Base-by-base conservation (phyloP, 176 grass and related monocot species). In the Oryza coarctata region DNA sequence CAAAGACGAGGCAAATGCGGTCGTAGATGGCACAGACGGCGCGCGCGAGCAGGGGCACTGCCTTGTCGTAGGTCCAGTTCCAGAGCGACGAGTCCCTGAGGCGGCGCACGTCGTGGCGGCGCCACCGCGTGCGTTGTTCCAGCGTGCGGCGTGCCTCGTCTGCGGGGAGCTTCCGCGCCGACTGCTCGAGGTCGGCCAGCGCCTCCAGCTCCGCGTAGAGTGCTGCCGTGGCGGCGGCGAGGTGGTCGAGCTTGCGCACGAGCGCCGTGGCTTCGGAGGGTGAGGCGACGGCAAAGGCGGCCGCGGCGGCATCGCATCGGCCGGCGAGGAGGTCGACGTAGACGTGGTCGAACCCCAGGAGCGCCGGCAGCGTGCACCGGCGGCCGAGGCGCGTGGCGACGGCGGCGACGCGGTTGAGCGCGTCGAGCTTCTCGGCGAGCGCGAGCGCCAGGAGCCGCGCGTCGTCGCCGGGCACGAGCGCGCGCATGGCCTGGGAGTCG, bases 401-500 rank as follows among this genome's bases (percentile, higher is more conserved):
- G 20, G 87, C 80, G 35, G 97, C 93, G 75, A 93, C 85, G 80
- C 93, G 87, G 74, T 96, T 99, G 44, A 96, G 93, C 38, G 89
- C 80, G 66, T 96, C 97, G 32, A 99, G 87, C 72, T 92, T 94
- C 93, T 99, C 97, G 63, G 97, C 97, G 38, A 99, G 85, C 7
- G 87, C 91, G 49, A 99, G 87, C 39, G 93, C 84, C 2, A 94
- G 91, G 77, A 99, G 87, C 26, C 88, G 92, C 47, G 65, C 83
- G 63, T 99, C 93, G 83, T 95, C 85, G 39, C 89, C 81, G 6
- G 97, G 87, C 20, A 99, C 93, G 17, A 99, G 91, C 8, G 80
- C 83, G 25, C 93, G 93, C 32, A 99, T 91, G 52, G 89, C 91
- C 47, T 78, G 91, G 29, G 82, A 92, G 31, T 88, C 85, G 71